Percentiles rank a stretch among this genome's conserved stretches.
phyloP scores from a whole-genome alignment of 2,329 filamentous ascomycete genomes.

The Pseudocercospora macadamiae region DNA sequence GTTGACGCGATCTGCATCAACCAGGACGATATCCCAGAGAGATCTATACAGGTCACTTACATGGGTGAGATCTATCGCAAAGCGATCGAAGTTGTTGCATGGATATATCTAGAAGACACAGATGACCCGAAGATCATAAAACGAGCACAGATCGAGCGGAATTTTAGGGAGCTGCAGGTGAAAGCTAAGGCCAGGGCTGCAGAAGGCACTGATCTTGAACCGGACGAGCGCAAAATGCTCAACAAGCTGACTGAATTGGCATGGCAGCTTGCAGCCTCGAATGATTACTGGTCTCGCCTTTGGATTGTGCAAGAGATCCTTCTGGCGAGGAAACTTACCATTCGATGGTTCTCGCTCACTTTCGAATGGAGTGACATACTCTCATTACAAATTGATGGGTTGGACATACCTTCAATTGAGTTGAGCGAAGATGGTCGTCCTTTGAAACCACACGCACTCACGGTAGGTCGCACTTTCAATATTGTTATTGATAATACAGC shows the following conservation, averaged over 20 bases:
- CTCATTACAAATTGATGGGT: not conserved
- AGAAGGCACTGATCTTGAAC: not conserved
- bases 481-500: not conserved
- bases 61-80: conserved; percentile 26
- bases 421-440: not conserved
- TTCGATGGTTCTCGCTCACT: conserved; percentile 6
- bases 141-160: conserved; percentile 5
- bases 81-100: conserved; percentile 15
- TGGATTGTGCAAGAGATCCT: conserved; percentile 18
- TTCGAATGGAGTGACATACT: conserved; percentile 2
- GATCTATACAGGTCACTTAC: conserved; percentile 21
- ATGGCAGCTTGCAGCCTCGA: conserved; percentile 7
- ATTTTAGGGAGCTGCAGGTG: conserved; percentile 1
- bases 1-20: conserved; percentile 25
- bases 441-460: not conserved
- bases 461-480: not conserved
- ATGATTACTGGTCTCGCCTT: conserved; percentile 9
- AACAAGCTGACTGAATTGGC: conserved; percentile 5
- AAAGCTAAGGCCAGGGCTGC: not conserved
- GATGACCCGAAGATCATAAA: conserved; percentile 11
- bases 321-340: conserved; percentile 4
- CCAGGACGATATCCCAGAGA: conserved; percentile 22
- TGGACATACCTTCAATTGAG: conserved; percentile 1
- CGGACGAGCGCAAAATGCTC: conserved; percentile 1
- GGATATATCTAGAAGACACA: conserved; percentile 18